Percentiles rank a stretch among this genome's conserved stretches.
phyloP scores from a whole-genome alignment of 306 rosid species.

The Lathyrus sativus region DNA sequence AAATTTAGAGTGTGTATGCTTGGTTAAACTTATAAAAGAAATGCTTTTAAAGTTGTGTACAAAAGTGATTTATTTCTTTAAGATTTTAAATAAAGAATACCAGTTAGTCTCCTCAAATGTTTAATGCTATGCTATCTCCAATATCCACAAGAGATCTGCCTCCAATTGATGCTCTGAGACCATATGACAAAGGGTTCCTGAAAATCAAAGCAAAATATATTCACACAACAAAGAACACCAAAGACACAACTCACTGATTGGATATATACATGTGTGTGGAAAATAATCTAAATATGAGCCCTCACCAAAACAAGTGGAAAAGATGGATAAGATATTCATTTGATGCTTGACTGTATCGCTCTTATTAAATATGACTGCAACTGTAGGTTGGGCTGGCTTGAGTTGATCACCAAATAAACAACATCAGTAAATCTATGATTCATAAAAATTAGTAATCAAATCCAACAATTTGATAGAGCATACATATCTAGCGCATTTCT shows the following conservation, averaged over 20 bases:
- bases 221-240: neutral
- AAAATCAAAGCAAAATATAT: conserved; percentile 12
- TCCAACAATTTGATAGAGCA: neutral
- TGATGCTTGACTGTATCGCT: conserved; percentile 27
- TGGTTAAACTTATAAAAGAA: neutral
- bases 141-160: neutral
- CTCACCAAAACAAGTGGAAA: conserved; percentile 23
- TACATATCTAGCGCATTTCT: neutral
- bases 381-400: conserved; percentile 10
- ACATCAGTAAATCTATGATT: neutral
- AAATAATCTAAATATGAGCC: conserved; percentile 13
- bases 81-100: neutral
- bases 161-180: conserved; percentile 25
- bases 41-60: neutral
- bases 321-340: neutral
- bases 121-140: conserved; percentile 16
- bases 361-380: conserved; percentile 21
- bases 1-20: neutral
- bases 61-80: neutral
- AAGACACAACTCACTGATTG: conserved; percentile 1
- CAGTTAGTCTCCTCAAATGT: conserved; percentile 24
- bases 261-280: neutral
- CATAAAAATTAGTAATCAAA: neutral
- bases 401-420: conserved; percentile 12
- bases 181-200: conserved; percentile 11